Percentiles rank a stretch among this genome's conserved stretches.
Evolutionary conservation across 2,329 filamentous ascomycete genomes (phyloP).

Genomic region (Aspergillus niger): DNA sequence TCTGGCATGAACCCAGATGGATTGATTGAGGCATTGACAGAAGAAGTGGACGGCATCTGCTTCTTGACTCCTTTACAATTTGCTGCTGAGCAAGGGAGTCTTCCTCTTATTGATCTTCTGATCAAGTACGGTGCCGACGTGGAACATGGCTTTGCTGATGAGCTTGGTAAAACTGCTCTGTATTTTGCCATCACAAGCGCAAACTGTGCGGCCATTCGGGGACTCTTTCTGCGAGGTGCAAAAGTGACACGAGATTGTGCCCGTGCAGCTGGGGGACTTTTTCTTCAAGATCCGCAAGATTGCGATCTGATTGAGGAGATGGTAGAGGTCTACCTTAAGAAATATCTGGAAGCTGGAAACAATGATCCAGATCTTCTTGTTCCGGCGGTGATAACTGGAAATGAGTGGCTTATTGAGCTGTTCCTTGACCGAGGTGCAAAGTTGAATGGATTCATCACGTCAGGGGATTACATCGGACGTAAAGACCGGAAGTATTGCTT

Average conservation of each 20-base stretch:
- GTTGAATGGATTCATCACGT: background rate
- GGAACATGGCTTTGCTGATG: background rate
- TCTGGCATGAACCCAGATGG: constrained; percentile 1
- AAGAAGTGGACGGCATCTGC: background rate
- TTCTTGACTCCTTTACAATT: constrained; percentile 9
- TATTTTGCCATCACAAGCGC: background rate
- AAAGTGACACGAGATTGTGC: constrained; percentile 7
- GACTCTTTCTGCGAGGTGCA: background rate
- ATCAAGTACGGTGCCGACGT: background rate
- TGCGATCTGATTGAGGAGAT: background rate
- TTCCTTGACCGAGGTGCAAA: constrained; percentile 4
- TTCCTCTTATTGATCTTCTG: background rate
- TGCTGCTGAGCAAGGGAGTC: background rate
- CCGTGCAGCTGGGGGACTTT: background rate
- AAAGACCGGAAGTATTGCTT: background rate
- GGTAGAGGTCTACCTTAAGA: background rate
- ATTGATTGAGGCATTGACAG: background rate
- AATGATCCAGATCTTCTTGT: background rate
- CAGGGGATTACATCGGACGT: too few relatives aligned
- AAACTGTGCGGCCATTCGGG: background rate
- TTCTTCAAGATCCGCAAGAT: background rate
- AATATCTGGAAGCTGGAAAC: background rate
- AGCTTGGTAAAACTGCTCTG: background rate
- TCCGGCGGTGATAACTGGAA: background rate
- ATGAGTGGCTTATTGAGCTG: background rate